These are phyloP conservation scores for Apostasia shenzhenica DNA, from an alignment of 106 monocot species.

Conservation along the genomic window DNA sequence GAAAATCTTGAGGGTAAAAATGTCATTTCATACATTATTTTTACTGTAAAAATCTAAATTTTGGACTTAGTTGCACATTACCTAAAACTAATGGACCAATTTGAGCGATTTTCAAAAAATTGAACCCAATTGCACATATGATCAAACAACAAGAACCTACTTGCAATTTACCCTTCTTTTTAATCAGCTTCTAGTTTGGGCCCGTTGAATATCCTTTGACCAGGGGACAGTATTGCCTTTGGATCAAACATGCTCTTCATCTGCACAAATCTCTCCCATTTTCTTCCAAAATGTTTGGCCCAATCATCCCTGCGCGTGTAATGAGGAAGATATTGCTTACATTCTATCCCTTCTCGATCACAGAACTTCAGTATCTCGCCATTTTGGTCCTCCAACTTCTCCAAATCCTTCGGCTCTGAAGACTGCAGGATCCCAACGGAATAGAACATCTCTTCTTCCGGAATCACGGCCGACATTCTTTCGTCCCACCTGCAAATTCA, in stretches of 20 bases:
- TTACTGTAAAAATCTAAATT: background rate
- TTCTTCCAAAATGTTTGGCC: slow-evolving; percentile 47
- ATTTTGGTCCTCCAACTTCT: slow-evolving; percentile 36
- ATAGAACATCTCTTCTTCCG: slow-evolving; percentile 66
- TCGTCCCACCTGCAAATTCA: slow-evolving; percentile 55
- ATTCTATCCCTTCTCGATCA: slow-evolving; percentile 16
- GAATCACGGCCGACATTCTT: slow-evolving; percentile 41
- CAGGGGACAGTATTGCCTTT: slow-evolving; percentile 44
- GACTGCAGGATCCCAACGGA: slow-evolving; percentile 37
- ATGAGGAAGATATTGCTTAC: slow-evolving; percentile 66
- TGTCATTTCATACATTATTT: background rate
- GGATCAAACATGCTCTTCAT: slow-evolving; percentile 63
- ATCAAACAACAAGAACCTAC: too few relatives aligned
- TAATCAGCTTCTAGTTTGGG: too few relatives aligned
- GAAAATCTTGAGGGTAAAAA: too few relatives aligned
- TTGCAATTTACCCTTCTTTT: too few relatives aligned
- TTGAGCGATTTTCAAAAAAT: too few relatives aligned
- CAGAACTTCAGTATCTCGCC: slow-evolving; percentile 40
- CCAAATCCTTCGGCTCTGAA: slow-evolving; percentile 10
- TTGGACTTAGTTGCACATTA: too few relatives aligned
- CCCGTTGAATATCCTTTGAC: slow-evolving; percentile 45
- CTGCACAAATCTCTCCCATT: slow-evolving; percentile 36
- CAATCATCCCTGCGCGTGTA: slow-evolving; percentile 23
- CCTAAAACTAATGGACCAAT: too few relatives aligned
- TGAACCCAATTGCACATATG: too few relatives aligned